Evolutionary conservation across 345 rosid species (phyloP).

Genomic region (Populus davidiana): DNA sequence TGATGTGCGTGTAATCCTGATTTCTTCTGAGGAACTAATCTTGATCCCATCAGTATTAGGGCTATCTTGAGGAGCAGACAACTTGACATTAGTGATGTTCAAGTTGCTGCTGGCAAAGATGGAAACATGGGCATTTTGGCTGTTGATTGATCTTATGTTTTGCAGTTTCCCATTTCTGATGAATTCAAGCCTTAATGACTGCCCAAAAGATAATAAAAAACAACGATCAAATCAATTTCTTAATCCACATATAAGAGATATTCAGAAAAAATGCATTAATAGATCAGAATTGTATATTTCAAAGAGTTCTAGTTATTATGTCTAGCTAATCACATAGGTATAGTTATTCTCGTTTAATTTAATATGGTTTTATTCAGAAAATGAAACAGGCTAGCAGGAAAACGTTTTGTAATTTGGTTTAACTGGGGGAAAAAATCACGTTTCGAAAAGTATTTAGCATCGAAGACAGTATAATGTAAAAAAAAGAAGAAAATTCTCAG

Average conservation of each 20-base stretch:
- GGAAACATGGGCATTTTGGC: background rate
- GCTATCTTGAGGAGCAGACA: background rate
- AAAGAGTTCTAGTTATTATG: too few species aligned
- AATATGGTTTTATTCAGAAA: too few species aligned
- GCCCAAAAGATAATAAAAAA: background rate
- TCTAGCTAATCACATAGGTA: too few species aligned
- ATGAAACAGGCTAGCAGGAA: too few species aligned
- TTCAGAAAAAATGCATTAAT: too few species aligned
- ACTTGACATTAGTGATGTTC: background rate
- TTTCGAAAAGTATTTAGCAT: too few species aligned
- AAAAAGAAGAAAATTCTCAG: background rate
- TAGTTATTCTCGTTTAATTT: too few species aligned
- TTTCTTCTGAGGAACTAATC: background rate
- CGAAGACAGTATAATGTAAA: too few species aligned
- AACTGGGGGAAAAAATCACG: too few species aligned
- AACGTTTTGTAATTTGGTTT: too few species aligned
- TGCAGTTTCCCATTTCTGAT: background rate
- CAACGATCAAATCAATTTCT: background rate
- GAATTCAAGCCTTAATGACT: background rate
- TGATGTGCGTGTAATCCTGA: background rate
- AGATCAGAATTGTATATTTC: too few species aligned
- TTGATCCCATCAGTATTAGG: slow-evolving; percentile 5
- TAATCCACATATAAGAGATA: background rate
- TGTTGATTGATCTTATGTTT: background rate
- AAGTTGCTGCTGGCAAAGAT: background rate